Percentiles rank a stretch among this genome's conserved stretches.
These are phyloP conservation scores for Flaveria sonorensis DNA, from an alignment of 129 eudicot species.

Conservation along the genomic window DNA sequence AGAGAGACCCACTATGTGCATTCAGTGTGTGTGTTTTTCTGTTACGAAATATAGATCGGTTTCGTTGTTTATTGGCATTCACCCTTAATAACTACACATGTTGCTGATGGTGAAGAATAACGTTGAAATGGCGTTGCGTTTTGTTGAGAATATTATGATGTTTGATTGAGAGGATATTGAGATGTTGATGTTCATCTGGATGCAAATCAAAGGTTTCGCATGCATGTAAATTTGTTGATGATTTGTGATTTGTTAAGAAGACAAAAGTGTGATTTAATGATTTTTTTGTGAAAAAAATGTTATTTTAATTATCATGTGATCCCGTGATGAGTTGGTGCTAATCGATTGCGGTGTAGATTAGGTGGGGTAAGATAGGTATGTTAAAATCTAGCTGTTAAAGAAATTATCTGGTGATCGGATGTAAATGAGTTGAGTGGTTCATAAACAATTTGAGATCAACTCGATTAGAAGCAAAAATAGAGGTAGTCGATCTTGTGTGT, in stretches of 20 bases:
- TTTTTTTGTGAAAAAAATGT: background rate
- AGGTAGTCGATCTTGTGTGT: background rate
- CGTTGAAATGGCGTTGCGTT: constrained; percentile 1
- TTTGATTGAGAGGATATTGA: background rate
- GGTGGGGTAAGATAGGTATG: too few species aligned
- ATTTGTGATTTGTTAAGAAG: background rate
- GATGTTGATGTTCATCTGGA: constrained; percentile 7
- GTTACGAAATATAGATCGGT: background rate
- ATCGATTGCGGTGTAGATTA: too few species aligned
- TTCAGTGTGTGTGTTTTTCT: constrained; percentile 5
- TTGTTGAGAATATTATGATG: background rate
- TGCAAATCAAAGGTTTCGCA: constrained; percentile 1
- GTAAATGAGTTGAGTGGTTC: too few species aligned
- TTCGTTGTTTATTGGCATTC: constrained; percentile 18
- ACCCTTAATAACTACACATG: constrained; percentile 12
- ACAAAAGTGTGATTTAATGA: constrained; percentile 19
- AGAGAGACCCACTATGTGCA: constrained; percentile 23
- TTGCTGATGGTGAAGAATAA: constrained; percentile 20
- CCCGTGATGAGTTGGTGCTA: too few species aligned
- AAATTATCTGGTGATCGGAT: too few species aligned
- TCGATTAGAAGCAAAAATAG: background rate
- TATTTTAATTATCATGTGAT: background rate
- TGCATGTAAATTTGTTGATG: constrained; percentile 28
- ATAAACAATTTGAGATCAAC: background rate
- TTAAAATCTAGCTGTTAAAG: too few species aligned